Conservation (phyloP, 129 eudicot species). For the Flaveria brownii region DNA sequence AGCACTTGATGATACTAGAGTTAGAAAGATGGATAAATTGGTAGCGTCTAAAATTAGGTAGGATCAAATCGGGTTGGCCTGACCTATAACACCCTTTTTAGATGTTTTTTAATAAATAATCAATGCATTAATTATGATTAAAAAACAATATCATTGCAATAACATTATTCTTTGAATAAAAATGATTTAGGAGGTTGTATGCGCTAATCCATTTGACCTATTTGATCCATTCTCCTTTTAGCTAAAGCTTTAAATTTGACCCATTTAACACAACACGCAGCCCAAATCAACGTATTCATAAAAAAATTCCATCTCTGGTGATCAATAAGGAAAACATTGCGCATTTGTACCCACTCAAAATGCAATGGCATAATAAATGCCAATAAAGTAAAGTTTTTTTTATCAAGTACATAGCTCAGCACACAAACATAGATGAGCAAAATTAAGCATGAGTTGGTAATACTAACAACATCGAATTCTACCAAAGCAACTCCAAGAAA, state of each 20-base stretch:
- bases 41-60: not conserved
- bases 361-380: not conserved
- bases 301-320: not conserved
- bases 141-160: not conserved
- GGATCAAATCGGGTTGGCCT: not conserved
- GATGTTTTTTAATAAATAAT: not conserved
- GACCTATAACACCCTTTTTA: not conserved
- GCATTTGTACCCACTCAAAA: not conserved
- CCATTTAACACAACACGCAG: not conserved
- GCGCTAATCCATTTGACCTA: not conserved
- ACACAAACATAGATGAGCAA: not conserved
- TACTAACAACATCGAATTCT: not conserved
- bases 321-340: not conserved
- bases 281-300: not conserved
- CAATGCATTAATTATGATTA: not conserved
- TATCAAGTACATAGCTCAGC: not conserved
- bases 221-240: not conserved
- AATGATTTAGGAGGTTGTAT: not conserved
- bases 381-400: not conserved
- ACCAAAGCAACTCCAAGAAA: not conserved
- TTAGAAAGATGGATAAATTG: not conserved
- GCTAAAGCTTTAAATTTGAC: not conserved
- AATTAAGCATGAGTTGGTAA: not conserved
- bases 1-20: not conserved
- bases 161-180: not conserved